Base-by-base conservation (phyloP, 768 basidiomycete species). In the Rickenella mellea region DNA sequence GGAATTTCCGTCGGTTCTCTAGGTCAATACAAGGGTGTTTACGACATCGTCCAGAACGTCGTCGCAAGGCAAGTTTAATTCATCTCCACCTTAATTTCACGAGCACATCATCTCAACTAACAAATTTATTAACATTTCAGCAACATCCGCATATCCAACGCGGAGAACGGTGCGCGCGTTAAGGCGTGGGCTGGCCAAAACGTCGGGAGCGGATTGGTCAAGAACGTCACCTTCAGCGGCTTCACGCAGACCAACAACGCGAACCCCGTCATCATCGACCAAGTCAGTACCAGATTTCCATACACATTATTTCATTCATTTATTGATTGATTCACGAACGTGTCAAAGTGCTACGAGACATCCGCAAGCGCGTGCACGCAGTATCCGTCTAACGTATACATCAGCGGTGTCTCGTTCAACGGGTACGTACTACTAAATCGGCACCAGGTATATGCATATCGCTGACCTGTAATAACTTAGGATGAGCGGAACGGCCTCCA, bases 141-240 rank as follows among this genome's bases (percentile, higher is more conserved):
- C 31, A 74, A 78, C 50, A 66, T 81, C 47, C 65, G 59, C 24
- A 80, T 80, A 75, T 60, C 68, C 10, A 77, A 79, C 42, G 74
- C 76, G 8, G 64, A 76, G 51, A 81, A 81, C 48, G 80, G 79
- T 1, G 78, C 78, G 1, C 66, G 80, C 25, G 80, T 81, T 58
- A 83, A 83, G 55, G 73, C 76, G 1, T 83, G 71, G 64, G 78
- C 76, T 5, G 80, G 78, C 3, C 63, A 67, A 12, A 68, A 70
- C 41, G 74, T 78, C 22, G 77, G 79, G 4, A 66, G 70, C 26
- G 76, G 76, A 5, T 69, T 74, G 32, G 75, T 76, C 35, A 67
- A 70, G 54, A 76, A 78, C 48, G 58, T 78, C 52, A 74, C 73
- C 0, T 78, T 74, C 55, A 48, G 55, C n/a, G 61, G 66, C 46